Percentiles rank a stretch among this genome's conserved stretches.
phyloP scores from a whole-genome alignment of 176 grass and related monocot species.

The Oropetium thomaeum region DNA sequence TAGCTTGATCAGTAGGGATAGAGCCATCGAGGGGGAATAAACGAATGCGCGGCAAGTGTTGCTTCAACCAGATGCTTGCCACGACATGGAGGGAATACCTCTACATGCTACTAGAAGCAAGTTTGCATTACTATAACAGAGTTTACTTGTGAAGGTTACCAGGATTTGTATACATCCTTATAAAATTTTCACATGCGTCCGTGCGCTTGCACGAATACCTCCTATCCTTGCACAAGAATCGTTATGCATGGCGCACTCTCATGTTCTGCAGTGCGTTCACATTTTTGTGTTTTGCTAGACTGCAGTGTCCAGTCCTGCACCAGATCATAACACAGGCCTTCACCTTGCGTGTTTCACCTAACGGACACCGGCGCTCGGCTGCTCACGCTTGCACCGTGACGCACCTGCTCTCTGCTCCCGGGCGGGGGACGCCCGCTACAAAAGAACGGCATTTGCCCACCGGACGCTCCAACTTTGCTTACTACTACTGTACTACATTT shows the following conservation, averaged over 20 bases:
- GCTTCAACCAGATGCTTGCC: conserved; percentile 21
- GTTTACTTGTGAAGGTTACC: conserved; percentile 2
- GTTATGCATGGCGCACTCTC: background rate
- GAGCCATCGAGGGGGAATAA: conserved; percentile 25
- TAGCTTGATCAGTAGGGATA: conserved; percentile 46
- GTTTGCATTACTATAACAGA: background rate
- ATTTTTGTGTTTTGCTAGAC: no score
- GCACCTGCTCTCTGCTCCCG: background rate
- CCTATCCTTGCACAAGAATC: background rate
- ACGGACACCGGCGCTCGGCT: background rate
- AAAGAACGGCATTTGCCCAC: no score
- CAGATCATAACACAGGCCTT: background rate
- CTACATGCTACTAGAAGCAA: background rate
- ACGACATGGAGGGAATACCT: background rate
- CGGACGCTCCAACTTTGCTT: no score
- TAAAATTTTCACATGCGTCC: background rate
- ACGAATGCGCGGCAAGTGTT: conserved; percentile 12
- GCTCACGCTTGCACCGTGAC: background rate
- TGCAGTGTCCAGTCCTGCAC: background rate
- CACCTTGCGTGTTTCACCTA: conserved; percentile 7
- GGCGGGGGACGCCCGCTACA: background rate
- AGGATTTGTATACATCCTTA: no score
- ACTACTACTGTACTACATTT: no score
- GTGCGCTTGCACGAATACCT: background rate
- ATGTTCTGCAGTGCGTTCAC: background rate